phyloP scores from a whole-genome alignment of 2,329 filamentous ascomycete genomes.

The Talaromyces sp. region DNA sequence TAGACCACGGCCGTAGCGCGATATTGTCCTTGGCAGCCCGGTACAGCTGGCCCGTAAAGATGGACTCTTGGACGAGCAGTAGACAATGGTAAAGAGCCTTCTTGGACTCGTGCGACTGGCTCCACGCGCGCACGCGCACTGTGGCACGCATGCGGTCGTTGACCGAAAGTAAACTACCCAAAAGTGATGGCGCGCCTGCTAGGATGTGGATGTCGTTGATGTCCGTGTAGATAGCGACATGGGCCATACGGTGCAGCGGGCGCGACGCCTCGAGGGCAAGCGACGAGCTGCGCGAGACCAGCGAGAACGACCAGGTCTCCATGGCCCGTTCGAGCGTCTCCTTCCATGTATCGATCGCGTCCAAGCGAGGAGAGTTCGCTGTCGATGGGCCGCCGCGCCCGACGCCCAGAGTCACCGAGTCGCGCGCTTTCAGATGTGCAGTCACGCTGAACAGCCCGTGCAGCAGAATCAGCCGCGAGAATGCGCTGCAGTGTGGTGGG shows the following conservation, averaged over 20 bases:
- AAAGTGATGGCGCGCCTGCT: constrained; percentile 19
- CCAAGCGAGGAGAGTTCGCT: constrained; percentile 6
- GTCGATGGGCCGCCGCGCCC: constrained; percentile 7
- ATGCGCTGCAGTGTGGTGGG: constrained; percentile 18
- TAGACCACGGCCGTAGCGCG: constrained; percentile 19
- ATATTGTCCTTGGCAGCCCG: constrained; percentile 18
- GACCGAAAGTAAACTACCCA: constrained; percentile 14
- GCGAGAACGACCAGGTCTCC: constrained; percentile 23
- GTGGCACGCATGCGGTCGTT: constrained; percentile 16
- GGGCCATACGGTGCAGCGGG: constrained; percentile 20
- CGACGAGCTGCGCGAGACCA: constrained; percentile 19
- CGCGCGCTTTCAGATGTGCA: constrained; percentile 19
- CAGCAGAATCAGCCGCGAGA: constrained; percentile 18
- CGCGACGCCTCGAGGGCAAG: constrained; percentile 18
- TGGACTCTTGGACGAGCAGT: constrained; percentile 18
- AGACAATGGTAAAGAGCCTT: constrained; percentile 20
- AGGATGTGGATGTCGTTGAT: constrained; percentile 23
- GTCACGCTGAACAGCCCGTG: constrained; percentile 23
- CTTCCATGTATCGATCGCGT: constrained; percentile 18
- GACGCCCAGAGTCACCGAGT: constrained; percentile 16
- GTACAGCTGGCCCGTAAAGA: constrained; percentile 19
- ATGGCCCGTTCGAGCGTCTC: constrained; percentile 21
- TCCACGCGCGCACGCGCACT: constrained; percentile 17
- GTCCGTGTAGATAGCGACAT: constrained; percentile 20
- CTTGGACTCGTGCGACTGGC: constrained; percentile 14